Base-by-base conservation (phyloP, 352 stramenopile species). In the Lagenidium giganteum region DNA sequence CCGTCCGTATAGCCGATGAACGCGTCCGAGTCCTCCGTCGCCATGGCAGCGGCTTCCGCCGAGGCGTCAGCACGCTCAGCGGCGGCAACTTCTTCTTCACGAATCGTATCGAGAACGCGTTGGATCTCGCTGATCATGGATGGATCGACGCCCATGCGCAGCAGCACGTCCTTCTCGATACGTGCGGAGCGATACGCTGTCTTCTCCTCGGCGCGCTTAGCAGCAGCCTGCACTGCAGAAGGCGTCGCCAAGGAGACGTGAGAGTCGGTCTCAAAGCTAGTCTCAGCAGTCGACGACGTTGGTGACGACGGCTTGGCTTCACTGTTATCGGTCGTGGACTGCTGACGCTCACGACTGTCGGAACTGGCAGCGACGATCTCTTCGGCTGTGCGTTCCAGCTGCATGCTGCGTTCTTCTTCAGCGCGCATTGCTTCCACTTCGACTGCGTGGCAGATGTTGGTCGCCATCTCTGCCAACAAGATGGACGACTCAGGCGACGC, bases 51-150 rank as follows among this genome's bases (percentile, higher is more conserved):
- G 17, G 47, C 24, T 5, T 2, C 26, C 14, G 42, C 42, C 0
- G 38, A 37, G 1, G 42, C 32, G 20, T 43, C 34, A 14, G 42
- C 39, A n/a, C 33, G 40, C 31, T 70, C 61, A n/a, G n/a, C n/a
- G n/a, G n/a, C n/a, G n/a, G n/a, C n/a, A n/a, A n/a, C n/a, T 55
- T 87, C 68, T 16, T 83, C 66, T 1, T 70, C 67, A 13, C 58
- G 60, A 8, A 83, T 58, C 11, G 54, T 52, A 31, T 88, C 72
- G 21, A 88, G 52, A 17, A 85, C 63, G 35, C 70, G 67, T 42
- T 88, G 75, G 28, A 88, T 76, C 38, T 88, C 75, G 20, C 57
- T 65, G n/a, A 88, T 63, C 75, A 88, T 81, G 22, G 67, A 69
- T 29, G 72, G 66, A 27, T 79, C 69, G 20, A 88, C 72, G 12